Percentiles rank a stretch among this genome's conserved stretches.
phyloP scores from a whole-genome alignment of 495 filamentous ascomycete species.

The Emericellopsis terricola region DNA sequence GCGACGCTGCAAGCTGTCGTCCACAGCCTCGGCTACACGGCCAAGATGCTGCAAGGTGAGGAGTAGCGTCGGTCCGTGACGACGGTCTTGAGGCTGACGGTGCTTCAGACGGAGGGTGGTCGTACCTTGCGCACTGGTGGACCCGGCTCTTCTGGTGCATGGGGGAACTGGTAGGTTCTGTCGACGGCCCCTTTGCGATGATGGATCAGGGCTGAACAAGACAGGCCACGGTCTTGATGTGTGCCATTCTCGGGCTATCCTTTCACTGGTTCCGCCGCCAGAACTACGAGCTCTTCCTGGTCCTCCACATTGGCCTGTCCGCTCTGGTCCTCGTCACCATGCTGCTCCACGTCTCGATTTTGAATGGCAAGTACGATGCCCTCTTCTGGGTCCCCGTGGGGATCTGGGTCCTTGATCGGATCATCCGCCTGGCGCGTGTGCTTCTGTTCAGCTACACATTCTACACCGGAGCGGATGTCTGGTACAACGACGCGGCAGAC shows the following conservation, averaged over 20 bases:
- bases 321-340: constrained; percentile 16
- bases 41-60: constrained; percentile 5
- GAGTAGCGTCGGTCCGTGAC: too few relatives aligned
- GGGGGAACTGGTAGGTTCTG: constrained; percentile 1
- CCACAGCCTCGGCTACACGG: constrained; percentile 14
- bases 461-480: constrained; percentile 12
- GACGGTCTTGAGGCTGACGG: background rate
- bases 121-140: background rate
- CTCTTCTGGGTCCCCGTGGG: constrained; percentile 33
- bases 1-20: constrained; percentile 14
- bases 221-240: constrained; percentile 29
- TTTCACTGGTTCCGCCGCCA: constrained; percentile 17
- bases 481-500: constrained; percentile 28
- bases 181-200: background rate
- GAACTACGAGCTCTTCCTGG: constrained; percentile 20
- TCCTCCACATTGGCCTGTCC: constrained; percentile 16
- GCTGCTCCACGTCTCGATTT: constrained; percentile 31
- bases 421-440: constrained; percentile 26
- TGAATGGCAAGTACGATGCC: constrained; percentile 27
- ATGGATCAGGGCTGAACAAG: constrained; percentile 3
- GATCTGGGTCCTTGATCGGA: constrained; percentile 34
- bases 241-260: constrained; percentile 24
- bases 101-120: constrained; percentile 1
- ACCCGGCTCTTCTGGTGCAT: constrained; percentile 1
- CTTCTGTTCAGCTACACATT: constrained; percentile 22